Evolutionary conservation across 352 stramenopile species (phyloP).

Genomic region (Globisporangium orthogonon): DNA sequence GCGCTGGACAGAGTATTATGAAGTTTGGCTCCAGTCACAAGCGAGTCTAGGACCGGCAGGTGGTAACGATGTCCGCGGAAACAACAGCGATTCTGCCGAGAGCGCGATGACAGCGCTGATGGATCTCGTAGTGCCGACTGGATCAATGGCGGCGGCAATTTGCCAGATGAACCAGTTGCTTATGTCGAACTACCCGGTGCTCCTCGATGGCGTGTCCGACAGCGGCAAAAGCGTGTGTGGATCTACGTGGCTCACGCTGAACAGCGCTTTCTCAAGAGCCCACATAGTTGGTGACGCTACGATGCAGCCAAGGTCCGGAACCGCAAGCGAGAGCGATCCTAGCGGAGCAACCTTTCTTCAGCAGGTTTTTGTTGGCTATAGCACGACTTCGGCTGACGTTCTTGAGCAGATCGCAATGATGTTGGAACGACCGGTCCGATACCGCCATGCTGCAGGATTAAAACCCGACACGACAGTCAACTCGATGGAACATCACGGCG

Average conservation of each 20-base stretch:
- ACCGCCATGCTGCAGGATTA: not conserved
- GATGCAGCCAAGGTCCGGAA: not conserved
- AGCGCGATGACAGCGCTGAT: not conserved
- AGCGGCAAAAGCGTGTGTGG: slow-evolving; percentile 47
- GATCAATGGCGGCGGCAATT: slow-evolving; percentile 25
- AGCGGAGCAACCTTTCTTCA: not conserved
- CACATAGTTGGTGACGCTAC: slow-evolving; percentile 2
- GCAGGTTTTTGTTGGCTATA: slow-evolving; percentile 10
- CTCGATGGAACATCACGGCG: not conserved
- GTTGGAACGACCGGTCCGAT: slow-evolving; percentile 1
- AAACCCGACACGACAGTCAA: not conserved
- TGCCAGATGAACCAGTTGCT: slow-evolving; percentile 47
- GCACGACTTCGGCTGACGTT: slow-evolving; percentile 6
- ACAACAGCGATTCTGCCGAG: not conserved
- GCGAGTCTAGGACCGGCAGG: slow-evolving; percentile 9
- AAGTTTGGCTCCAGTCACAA: slow-evolving; percentile 30
- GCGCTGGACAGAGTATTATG: slow-evolving; percentile 60
- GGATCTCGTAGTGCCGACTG: slow-evolving; percentile 31
- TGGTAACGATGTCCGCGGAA: not conserved
- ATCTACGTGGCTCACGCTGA: slow-evolving; percentile 18
- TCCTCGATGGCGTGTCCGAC: slow-evolving; percentile 34
- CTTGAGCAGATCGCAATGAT: slow-evolving; percentile 10
- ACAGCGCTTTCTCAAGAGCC: slow-evolving; percentile 34
- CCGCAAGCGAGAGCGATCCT: not conserved
- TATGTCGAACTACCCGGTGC: slow-evolving; percentile 22